Conservation (phyloP, 108 stramenopile genomes). For the Stephanodiscus triporus region DNA sequence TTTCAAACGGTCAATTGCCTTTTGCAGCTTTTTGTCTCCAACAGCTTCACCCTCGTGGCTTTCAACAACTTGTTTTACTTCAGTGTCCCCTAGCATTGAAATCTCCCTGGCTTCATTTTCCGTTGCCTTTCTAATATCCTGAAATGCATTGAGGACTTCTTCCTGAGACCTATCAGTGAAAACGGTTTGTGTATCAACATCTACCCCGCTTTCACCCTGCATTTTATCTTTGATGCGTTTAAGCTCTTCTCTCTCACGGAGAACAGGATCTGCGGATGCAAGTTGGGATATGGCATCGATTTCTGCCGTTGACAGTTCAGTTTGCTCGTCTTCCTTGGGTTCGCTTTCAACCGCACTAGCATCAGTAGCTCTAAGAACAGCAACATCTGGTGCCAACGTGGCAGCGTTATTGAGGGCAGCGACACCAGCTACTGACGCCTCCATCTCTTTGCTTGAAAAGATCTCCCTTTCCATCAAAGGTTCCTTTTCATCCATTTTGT, state of each 20-base stretch:
- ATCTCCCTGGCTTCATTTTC: constrained; percentile 53
- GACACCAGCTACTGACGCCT: background rate
- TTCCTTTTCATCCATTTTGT: background rate
- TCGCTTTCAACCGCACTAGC: constrained; percentile 12
- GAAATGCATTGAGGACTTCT: constrained; percentile 40
- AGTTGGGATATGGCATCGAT: constrained; percentile 85
- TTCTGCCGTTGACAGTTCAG: constrained; percentile 69
- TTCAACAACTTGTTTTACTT: constrained; percentile 27
- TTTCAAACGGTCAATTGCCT: constrained; percentile 75
- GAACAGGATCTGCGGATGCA: constrained; percentile 77
- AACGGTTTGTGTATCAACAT: constrained; percentile 19
- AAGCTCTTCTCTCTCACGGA: constrained; percentile 75
- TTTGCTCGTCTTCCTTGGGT: constrained; percentile 52
- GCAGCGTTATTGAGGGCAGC: background rate
- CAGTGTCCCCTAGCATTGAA: constrained; percentile 46
- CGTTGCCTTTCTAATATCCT: constrained; percentile 44
- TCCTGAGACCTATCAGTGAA: constrained; percentile 44
- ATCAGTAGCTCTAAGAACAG: background rate
- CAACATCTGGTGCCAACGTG: background rate
- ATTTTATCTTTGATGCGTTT: constrained; percentile 74
- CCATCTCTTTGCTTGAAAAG: background rate
- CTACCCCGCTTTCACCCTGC: constrained; percentile 25
- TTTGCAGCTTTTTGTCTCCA: constrained; percentile 52
- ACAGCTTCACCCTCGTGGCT: constrained; percentile 21
- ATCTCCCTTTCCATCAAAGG: background rate